Conservation (phyloP, 140 eudicot genomes). For the Eryngium alpinum region DNA sequence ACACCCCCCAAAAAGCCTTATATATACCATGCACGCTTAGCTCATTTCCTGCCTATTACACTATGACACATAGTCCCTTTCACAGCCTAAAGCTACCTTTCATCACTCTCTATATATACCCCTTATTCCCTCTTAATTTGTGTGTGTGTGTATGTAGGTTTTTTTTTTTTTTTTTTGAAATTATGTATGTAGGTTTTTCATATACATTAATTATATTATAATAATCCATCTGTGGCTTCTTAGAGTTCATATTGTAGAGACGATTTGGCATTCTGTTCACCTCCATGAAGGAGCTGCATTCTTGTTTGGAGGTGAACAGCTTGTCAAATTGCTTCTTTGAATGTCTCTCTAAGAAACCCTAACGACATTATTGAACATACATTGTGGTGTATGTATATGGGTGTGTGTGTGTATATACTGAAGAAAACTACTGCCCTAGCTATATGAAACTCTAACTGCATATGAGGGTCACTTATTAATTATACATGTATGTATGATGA, state of each 20-base stretch:
- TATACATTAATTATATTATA: too few species aligned
- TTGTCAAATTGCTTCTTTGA: conserved; percentile 12
- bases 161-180: too few species aligned
- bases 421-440: too few species aligned
- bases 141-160: neutral
- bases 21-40: conserved; percentile 10
- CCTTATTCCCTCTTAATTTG: neutral
- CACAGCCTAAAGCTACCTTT: neutral
- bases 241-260: conserved; percentile 12
- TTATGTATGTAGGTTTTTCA: too few species aligned
- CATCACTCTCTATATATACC: neutral
- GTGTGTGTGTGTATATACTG: too few species aligned
- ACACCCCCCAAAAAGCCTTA: conserved; percentile 4
- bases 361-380: too few species aligned
- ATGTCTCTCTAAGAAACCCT: conserved; percentile 16
- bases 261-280: conserved; percentile 20
- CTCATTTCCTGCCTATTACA: neutral
- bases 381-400: too few species aligned
- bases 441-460: too few species aligned
- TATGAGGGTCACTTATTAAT: too few species aligned
- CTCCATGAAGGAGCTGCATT: conserved; percentile 7
- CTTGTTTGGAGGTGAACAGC: conserved; percentile 11
- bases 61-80: neutral
- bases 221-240: neutral
- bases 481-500: too few species aligned